Conservation (phyloP, 169 alveolate genomes). For the Eimeria falciformis region DNA sequence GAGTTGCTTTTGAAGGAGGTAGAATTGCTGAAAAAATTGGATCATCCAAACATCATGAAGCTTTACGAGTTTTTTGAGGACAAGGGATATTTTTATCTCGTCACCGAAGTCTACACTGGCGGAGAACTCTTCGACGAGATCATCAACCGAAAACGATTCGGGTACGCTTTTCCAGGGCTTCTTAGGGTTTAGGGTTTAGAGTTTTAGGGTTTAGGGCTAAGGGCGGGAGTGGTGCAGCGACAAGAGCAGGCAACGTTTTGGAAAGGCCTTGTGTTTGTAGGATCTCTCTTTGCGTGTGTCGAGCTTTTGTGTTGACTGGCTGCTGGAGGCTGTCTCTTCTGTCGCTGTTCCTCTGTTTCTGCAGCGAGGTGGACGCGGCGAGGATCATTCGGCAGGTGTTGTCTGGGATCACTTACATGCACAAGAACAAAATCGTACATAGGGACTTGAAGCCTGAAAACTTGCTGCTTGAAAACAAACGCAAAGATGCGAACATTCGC, state of each 20-base stretch:
- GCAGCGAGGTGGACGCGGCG: constrained; percentile 94
- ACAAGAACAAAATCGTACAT: constrained; percentile 92
- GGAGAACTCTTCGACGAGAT: constrained; percentile 97
- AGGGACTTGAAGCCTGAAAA: constrained; percentile 94
- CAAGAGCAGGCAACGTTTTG: too few relatives aligned
- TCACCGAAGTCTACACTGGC: constrained; percentile 95
- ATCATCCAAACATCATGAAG: constrained; percentile 94
- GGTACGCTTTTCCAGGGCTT: background rate
- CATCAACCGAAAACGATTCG: constrained; percentile 90
- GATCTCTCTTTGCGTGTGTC: background rate
- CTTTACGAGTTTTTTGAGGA: constrained; percentile 93
- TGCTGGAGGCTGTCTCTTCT: background rate
- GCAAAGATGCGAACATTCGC: constrained; percentile 90
- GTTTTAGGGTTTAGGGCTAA: too few relatives aligned
- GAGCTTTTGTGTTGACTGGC: background rate
- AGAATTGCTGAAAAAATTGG: constrained; percentile 88
- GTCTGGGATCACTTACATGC: constrained; percentile 93
- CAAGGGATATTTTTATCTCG: constrained; percentile 90
- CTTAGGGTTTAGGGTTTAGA: background rate
- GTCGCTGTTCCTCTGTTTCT: background rate
- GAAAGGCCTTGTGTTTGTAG: background rate
- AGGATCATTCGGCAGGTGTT: constrained; percentile 93
- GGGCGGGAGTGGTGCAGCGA: too few relatives aligned
- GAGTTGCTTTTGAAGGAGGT: constrained; percentile 91
- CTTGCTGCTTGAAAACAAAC: constrained; percentile 90